These are phyloP conservation scores for Arxiozyma bovina DNA, from an alignment of 1,139 yeast species.

Conservation along the genomic window DNA sequence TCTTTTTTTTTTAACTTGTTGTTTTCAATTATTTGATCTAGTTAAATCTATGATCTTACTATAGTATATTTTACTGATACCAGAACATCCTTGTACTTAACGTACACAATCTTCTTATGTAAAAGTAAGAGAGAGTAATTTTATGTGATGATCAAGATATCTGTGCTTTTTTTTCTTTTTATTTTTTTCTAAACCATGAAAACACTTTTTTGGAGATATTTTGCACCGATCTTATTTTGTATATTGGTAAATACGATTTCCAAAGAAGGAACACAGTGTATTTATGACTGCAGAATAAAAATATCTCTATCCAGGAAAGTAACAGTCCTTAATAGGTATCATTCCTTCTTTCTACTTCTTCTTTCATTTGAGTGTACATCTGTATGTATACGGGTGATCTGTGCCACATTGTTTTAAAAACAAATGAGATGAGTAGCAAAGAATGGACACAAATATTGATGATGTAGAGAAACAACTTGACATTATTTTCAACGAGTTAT, in stretches of 20 bases:
- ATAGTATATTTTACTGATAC: too few species aligned
- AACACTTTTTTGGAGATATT: too few species aligned
- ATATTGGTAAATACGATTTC: background rate
- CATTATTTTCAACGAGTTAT: background rate
- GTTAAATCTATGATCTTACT: too few species aligned
- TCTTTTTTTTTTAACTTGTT: too few species aligned
- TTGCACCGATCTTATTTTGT: too few species aligned
- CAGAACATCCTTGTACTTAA: too few species aligned
- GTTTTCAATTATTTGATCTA: too few species aligned
- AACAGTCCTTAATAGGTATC: background rate
- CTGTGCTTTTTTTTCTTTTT: too few species aligned
- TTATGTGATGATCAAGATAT: background rate
- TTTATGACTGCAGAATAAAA: too few species aligned
- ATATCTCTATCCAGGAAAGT: background rate
- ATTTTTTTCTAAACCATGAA: too few species aligned
- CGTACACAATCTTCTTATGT: background rate
- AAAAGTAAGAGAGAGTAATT: too few species aligned
- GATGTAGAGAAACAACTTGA: background rate
- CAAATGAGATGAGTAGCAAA: background rate
- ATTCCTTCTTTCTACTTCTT: background rate
- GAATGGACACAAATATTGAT: background rate
- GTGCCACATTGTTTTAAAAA: background rate
- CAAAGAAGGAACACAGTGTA: background rate
- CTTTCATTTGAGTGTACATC: background rate
- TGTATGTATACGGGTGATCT: background rate